These are phyloP conservation scores for Chalciporus piperatus DNA, from an alignment of 768 basidiomycete species.

Conservation along the genomic window DNA sequence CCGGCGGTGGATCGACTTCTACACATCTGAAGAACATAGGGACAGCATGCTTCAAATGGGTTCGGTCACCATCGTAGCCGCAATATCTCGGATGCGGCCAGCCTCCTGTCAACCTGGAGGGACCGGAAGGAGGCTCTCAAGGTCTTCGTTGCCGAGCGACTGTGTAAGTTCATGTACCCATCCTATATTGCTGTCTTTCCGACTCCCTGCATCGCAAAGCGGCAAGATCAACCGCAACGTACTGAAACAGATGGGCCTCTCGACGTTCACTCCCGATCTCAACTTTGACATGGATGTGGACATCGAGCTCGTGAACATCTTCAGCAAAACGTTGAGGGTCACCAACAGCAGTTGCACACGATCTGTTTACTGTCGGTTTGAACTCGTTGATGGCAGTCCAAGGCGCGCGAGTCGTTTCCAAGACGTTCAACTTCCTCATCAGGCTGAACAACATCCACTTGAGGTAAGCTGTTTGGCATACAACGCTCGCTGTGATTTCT, in stretches of 20 bases:
- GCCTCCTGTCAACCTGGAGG: no score
- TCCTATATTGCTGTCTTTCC: slow-evolving; percentile 26
- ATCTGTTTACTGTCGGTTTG: slow-evolving; percentile 29
- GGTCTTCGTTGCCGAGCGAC: slow-evolving; percentile 26
- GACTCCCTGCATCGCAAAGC: slow-evolving; percentile 22
- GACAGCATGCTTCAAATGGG: no score
- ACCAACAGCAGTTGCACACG: slow-evolving; percentile 21
- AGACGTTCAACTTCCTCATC: slow-evolving; percentile 28
- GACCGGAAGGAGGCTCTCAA: slow-evolving; percentile 21
- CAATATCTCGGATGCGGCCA: no score
- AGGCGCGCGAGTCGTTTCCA: slow-evolving; percentile 27
- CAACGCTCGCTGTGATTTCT: no score
- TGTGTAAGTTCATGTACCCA: slow-evolving; percentile 33
- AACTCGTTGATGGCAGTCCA: slow-evolving; percentile 34
- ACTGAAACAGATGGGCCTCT: slow-evolving; percentile 27
- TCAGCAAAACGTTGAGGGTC: slow-evolving; percentile 22
- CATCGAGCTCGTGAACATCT: slow-evolving; percentile 23
- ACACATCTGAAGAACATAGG: no score
- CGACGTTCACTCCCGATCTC: slow-evolving; percentile 20
- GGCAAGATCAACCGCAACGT: slow-evolving; percentile 30
- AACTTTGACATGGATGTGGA: slow-evolving; percentile 28
- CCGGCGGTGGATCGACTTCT: no score
- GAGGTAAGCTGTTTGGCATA: slow-evolving; percentile 1
- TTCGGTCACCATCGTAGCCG: slow-evolving; percentile 32
- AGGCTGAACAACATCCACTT: slow-evolving; percentile 30